A percentile compares a stretch with the other conserved stretches of the same genome.
Evolutionary conservation across 2,329 filamentous ascomycete genomes (phyloP).

Genomic region (Elsinoe australis): DNA sequence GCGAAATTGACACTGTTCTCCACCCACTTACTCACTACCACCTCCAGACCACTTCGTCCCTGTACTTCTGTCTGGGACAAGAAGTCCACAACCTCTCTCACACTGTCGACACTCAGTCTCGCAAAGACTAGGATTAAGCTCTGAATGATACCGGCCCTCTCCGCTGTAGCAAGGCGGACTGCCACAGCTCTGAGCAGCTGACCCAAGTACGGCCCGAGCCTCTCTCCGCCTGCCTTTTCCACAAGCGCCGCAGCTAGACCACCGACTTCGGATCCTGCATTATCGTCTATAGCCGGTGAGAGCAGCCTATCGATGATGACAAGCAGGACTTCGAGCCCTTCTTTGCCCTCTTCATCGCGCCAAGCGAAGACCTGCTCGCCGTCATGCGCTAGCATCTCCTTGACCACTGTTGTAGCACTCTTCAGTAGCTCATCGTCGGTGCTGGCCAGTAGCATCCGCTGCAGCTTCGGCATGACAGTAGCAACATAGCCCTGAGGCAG

Average conservation of each 20-base stretch:
- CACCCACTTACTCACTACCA: constrained; percentile 90
- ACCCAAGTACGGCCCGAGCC: constrained; percentile 80
- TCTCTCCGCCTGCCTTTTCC: constrained; percentile 86
- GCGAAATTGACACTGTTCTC: constrained; percentile 96
- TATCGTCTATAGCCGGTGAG: constrained; percentile 76
- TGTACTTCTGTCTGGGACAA: constrained; percentile 62
- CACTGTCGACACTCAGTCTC: constrained; percentile 73
- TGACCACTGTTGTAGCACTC: constrained; percentile 75
- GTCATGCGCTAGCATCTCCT: constrained; percentile 84
- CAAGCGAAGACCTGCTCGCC: constrained; percentile 83
- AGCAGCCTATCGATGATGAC: constrained; percentile 88
- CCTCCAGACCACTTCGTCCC: constrained; percentile 71
- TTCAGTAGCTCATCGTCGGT: constrained; percentile 83
- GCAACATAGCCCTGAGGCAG: constrained; percentile 80
- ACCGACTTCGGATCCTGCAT: constrained; percentile 91
- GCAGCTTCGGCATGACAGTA: constrained; percentile 79
- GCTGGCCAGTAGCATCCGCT: constrained; percentile 70
- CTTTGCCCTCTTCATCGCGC: constrained; percentile 70
- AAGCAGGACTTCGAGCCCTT: constrained; percentile 79
- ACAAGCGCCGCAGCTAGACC: constrained; percentile 90
- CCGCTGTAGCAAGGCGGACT: constrained; percentile 69
- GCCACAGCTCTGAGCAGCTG: constrained; percentile 87
- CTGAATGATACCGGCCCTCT: constrained; percentile 86
- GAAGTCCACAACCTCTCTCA: constrained; percentile 86
- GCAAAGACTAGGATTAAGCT: constrained; percentile 94